Base-by-base conservation (phyloP, 139 green algal species). In the Chlamydomonas schloesseri region DNA sequence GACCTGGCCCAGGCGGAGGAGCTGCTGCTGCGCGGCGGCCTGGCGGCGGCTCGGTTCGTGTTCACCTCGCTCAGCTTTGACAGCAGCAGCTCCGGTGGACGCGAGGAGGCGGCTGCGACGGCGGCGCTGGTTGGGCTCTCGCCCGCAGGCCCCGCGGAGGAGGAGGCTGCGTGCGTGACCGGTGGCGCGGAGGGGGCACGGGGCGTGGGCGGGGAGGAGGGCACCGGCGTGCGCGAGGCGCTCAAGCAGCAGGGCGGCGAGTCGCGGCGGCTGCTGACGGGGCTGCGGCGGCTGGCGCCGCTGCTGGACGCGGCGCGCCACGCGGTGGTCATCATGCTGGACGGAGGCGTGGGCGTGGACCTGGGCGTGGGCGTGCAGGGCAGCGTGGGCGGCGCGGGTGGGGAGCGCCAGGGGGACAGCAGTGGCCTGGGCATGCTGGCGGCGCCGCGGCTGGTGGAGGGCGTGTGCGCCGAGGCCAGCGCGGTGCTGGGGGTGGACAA, bases 11-110 rank as follows among this genome's bases (percentile, higher is more conserved):
- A 46, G 15, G 78, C 78, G 64, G 78, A 84, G 64, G 42, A 74
- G 26, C 78, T 84, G 29, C 57, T 83, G 76, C 76, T 83, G 36
- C 76, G 60, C 37, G 76, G 76, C 60, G 67, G 60, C 3, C 36
- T 83, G 60, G 76, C 58, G 37, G 76, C 58, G 6, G 60, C 76
- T 0, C 42, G 42, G 60, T 73, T 73, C 76, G 37, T 60, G 21
- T 83, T 83, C 36, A 62, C 36, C 36, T 31, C 53, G 37, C 3
- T 50, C 42, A 50, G 42, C 42, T 50, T 50, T 83, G 28, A 29
- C 60, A 26, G 26, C 76, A 0, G 76, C 37, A 13, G 76, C 76
- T 0, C 37, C 60, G 29, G 57, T 58, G 9, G 75, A 24, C 26
- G 76, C 76, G 1, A 33, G 58, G 75, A 60, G 21, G 58, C 75